Evolutionary conservation across 768 basidiomycete species (phyloP).

Genomic region (Porphyrellus cyaneotinctus): DNA sequence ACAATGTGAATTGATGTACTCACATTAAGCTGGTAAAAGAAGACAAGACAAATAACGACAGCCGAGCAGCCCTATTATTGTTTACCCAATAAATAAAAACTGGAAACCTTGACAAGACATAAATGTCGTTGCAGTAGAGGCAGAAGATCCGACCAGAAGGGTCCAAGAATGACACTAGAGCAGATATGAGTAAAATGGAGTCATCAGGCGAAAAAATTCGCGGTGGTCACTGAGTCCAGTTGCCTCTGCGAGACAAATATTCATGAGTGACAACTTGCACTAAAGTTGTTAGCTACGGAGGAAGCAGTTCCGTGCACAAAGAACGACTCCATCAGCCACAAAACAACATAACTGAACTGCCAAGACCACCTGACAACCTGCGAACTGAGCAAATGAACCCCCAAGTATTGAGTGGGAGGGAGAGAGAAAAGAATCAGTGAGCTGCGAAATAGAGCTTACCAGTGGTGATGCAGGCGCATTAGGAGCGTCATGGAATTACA

Average conservation of each 20-base stretch:
- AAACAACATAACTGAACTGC: no score
- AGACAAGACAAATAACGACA: conserved; percentile 68
- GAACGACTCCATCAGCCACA: no score
- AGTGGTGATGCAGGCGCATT: no score
- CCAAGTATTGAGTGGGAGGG: no score
- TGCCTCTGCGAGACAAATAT: conserved; percentile 55
- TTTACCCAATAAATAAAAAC: conserved; percentile 66
- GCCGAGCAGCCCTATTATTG: conserved; percentile 69
- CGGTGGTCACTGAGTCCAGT: conserved; percentile 49
- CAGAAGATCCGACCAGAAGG: conserved; percentile 66
- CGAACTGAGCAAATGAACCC: no score
- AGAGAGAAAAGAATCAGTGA: no score
- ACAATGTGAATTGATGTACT: conserved; percentile 23
- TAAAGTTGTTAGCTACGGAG: no score
- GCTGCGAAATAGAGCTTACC: no score
- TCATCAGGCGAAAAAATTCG: not conserved
- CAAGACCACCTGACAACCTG: no score
- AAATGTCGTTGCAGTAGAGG: conserved; percentile 67
- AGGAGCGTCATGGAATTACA: no score
- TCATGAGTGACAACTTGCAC: conserved; percentile 73
- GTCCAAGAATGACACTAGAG: conserved; percentile 68
- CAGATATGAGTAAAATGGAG: conserved; percentile 9
- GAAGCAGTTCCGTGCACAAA: no score
- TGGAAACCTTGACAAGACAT: conserved; percentile 68
- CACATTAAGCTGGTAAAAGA: conserved; percentile 78